Base-by-base conservation (phyloP, 805 yeast species). In the Starmerella scarabaei region DNA sequence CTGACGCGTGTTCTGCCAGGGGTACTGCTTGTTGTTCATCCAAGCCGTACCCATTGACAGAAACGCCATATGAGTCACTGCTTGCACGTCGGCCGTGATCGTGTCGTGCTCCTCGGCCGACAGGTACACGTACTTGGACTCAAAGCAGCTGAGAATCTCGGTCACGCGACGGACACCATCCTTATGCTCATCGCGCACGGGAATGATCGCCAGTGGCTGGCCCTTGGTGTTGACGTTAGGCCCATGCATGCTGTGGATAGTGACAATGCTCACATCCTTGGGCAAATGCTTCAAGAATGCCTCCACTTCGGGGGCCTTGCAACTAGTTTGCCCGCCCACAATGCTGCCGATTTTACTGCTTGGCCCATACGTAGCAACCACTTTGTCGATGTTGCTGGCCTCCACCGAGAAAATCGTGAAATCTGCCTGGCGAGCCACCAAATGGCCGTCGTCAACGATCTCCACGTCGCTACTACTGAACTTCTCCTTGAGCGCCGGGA, bases 271-370 rank as follows among this genome's bases (percentile, higher is more conserved):
- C 3, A 75, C 78, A 61, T 91, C 97, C 0, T 53, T 43, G 0
- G 97, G 96, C 24, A 84, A 58, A 49, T 71, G 62, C 33, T 66
- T 64, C 51, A 85, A 95, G 57, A 91, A 82, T 0, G 96, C 94
- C 14, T 61, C 67, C 21, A 91, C 79, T 56, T 91, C 98, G 0
- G 93, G 93, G 20, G 73, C 77, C 55, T 91, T 91, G 61, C 97
- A 88, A 8, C 94, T 81, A 0, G 98, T 86, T 60, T 91, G 98
- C 6, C 98, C 98, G n/a, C 97, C 98, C 4, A 91, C 94, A 31
- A 86, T 73, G 3, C 93, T 80, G 2, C 93, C 93, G 3, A 76
- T 61, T 56, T 88, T 88, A 3, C 94, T 76, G 0, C 65, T 79
- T 0, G 94, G 88, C 0, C 94, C 96, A 59, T 88, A 88, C 29